phyloP scores from a whole-genome alignment of 805 yeast species.

The Candida dendrica region DNA sequence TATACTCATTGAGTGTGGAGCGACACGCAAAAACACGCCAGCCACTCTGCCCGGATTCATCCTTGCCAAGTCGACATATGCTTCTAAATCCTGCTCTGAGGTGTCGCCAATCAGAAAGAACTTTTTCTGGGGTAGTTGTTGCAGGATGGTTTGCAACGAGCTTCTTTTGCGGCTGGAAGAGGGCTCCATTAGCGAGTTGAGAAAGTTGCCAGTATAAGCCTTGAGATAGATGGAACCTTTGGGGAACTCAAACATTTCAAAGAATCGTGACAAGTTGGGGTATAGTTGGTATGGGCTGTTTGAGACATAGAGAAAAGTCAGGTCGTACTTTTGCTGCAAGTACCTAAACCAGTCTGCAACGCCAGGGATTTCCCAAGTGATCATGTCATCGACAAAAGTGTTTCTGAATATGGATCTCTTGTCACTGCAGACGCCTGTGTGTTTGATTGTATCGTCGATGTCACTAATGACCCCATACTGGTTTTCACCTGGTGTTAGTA shows the following conservation, averaged over 20 bases:
- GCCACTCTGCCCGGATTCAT: slow-evolving; percentile 53
- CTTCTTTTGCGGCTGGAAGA: slow-evolving; percentile 72
- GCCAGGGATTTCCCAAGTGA: slow-evolving; percentile 66
- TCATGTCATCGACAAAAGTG: slow-evolving; percentile 59
- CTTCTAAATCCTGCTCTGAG: slow-evolving; percentile 92
- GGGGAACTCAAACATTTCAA: slow-evolving; percentile 55
- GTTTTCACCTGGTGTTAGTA: slow-evolving; percentile 30
- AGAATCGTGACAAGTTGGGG: slow-evolving; percentile 36
- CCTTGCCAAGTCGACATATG: slow-evolving; percentile 67
- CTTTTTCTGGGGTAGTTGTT: slow-evolving; percentile 69
- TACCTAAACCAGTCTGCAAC: slow-evolving; percentile 65
- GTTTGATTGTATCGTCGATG: slow-evolving; percentile 88
- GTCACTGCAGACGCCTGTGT: slow-evolving; percentile 86
- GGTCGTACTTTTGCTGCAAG: slow-evolving; percentile 33
- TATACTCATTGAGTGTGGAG: slow-evolving; percentile 61
- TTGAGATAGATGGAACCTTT: slow-evolving; percentile 79
- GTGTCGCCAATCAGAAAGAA: slow-evolving; percentile 91
- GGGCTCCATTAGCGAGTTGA: slow-evolving; percentile 81
- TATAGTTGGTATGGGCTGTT: slow-evolving; percentile 92
- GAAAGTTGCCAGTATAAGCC: slow-evolving; percentile 75
- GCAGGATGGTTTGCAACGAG: slow-evolving; percentile 52
- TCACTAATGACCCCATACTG: slow-evolving; percentile 82
- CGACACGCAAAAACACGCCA: slow-evolving; percentile 77
- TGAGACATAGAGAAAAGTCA: slow-evolving; percentile 86
- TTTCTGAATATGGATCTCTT: slow-evolving; percentile 77